These are phyloP conservation scores for Dichotomopilus funicola DNA, from an alignment of 2,329 filamentous ascomycete genomes.

Conservation along the genomic window DNA sequence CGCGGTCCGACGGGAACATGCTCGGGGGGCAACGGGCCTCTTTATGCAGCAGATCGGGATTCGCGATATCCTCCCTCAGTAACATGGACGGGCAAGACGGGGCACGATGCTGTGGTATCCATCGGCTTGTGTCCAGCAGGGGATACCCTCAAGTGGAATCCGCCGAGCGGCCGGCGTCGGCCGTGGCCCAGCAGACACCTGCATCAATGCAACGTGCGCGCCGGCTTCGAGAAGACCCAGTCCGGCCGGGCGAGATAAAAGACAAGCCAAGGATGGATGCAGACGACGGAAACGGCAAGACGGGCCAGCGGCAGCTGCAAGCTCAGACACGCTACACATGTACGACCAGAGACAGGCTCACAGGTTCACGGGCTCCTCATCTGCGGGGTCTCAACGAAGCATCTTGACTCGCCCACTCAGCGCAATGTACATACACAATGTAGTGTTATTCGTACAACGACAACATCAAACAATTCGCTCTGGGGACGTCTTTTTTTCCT, in stretches of 20 bases:
- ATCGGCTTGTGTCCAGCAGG: neutral
- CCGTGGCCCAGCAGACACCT: neutral
- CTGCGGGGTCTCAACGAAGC: too few relatives aligned
- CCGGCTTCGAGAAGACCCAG: neutral
- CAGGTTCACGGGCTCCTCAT: too few relatives aligned
- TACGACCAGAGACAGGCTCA: too few relatives aligned
- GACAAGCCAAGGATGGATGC: neutral
- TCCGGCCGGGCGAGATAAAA: neutral
- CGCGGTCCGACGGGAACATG: conserved; percentile 19
- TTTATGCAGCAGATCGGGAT: too few relatives aligned
- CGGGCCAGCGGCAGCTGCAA: conserved; percentile 5
- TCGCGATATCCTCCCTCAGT: too few relatives aligned
- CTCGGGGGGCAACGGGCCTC: neutral
- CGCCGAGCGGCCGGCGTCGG: conserved; percentile 4
- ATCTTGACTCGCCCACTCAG: too few relatives aligned
- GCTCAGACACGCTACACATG: neutral
- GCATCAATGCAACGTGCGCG: neutral
- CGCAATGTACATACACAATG: too few relatives aligned
- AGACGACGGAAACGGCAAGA: neutral
- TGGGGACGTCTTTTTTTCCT: too few relatives aligned
- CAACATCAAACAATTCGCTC: too few relatives aligned
- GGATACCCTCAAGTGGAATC: neutral
- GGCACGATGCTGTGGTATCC: too few relatives aligned
- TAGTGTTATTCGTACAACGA: too few relatives aligned
- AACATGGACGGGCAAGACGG: too few relatives aligned